Evolutionary conservation across 1,284 basidiomycete genomes (phyloP).

Genomic region (Psilocybe mexicana): DNA sequence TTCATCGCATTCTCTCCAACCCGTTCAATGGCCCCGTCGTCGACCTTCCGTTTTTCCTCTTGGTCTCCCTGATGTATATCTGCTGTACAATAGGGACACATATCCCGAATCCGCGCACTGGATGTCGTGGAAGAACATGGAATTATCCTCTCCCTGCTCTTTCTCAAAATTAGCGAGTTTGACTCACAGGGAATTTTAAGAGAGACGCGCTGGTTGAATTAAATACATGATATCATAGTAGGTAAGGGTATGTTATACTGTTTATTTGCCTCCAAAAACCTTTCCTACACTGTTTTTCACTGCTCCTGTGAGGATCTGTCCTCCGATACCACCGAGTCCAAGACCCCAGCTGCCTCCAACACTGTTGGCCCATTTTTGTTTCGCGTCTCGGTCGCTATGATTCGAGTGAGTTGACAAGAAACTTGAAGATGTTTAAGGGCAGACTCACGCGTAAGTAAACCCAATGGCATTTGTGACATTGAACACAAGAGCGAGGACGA

Average conservation of each 20-base stretch:
- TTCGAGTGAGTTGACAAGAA: constrained; percentile 5
- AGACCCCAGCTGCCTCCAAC: constrained; percentile 69
- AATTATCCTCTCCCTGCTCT: constrained; percentile 9
- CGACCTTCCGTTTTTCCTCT: constrained; percentile 2
- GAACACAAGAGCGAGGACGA: constrained; percentile 86
- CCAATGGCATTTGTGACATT: constrained; percentile 91
- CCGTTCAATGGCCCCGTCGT: not conserved
- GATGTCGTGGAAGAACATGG: constrained; percentile 22
- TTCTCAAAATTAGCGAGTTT: not conserved
- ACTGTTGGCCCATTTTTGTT: constrained; percentile 78
- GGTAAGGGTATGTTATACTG: constrained; percentile 2
- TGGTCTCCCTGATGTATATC: constrained; percentile 15
- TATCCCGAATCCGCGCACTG: constrained; percentile 18
- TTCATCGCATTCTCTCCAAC: constrained; percentile 13
- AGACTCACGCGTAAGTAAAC: constrained; percentile 84
- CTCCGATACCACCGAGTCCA: constrained; percentile 68
- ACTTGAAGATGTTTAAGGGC: constrained; percentile 4
- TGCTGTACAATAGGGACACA: constrained; percentile 21
- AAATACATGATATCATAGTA: constrained; percentile 4
- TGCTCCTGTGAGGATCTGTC: constrained; percentile 75
- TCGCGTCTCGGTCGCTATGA: constrained; percentile 84
- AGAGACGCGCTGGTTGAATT: not conserved
- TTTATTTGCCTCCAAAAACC: constrained; percentile 50
- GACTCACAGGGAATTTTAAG: not conserved
- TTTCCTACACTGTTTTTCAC: constrained; percentile 82